Base-by-base conservation (phyloP, 2,329 filamentous ascomycete species). In the Fusarium secorum region DNA sequence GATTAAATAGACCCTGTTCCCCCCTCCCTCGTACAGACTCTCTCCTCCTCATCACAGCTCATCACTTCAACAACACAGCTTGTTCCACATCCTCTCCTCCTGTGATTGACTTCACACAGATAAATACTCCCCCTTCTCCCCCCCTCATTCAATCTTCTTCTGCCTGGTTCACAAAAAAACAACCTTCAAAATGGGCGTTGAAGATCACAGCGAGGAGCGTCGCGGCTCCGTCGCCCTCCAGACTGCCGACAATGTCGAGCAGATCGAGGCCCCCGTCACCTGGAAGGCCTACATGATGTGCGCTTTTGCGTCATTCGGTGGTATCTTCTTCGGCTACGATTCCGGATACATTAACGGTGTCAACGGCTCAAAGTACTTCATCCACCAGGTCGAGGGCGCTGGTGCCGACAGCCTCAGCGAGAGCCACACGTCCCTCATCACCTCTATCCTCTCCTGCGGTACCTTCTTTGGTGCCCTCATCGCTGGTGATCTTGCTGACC, bases 391-490 rank as follows among this genome's bases (percentile, higher is more conserved):
- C 76, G 83, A 86, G 74, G 83, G 85, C 65, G 67, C 76, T 32
- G 79, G 72, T 49, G 76, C 74, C 33, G 73, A 66, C 0, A 66
- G 65, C 11, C 76, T 89, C 35, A 73, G 68, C 39, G 79, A 84
- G 44, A 79, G 79, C 70, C 76, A 88, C 78, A 81, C 81, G 64
- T 88, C 87, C 11, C 84, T 89, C 42, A 88, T 94, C 78, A 90
- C 90, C 77, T 93, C 91, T 24, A 94, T 95, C 74, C 88, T 95
- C 60, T 95, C 93, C 38, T 88, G 86, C 78, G 88, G 89, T 80
- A 94, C 92, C 75, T 95, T 95, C 86, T 91, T 94, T 68, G 90
- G 93, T 79, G 90, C 93, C 61, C 77, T 95, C 72, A 89, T 93
- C 68, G 92, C 91, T 63, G 93, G 93, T 85, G 91, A 94, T 79